phyloP scores from a whole-genome alignment of 2,329 filamentous ascomycete species.

The Fusarium nematophilum region DNA sequence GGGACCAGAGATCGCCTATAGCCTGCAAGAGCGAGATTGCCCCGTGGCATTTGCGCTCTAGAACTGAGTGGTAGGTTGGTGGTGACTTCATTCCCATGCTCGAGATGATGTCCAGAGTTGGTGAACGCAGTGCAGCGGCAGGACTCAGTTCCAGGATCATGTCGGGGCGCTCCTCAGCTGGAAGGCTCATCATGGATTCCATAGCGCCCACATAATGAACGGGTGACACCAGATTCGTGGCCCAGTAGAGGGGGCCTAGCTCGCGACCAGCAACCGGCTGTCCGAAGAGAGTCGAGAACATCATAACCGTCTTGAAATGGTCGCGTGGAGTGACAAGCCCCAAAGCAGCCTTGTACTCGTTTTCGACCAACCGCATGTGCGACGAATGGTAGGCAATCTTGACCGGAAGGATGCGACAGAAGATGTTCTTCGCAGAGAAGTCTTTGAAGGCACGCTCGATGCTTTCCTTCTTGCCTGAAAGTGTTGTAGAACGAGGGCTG shows the following conservation, averaged over 20 bases:
- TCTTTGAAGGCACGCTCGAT: slow-evolving; percentile 48
- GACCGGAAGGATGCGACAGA: slow-evolving; percentile 52
- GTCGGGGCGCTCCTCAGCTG: slow-evolving; percentile 45
- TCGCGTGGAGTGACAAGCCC: slow-evolving; percentile 32
- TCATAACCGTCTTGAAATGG: slow-evolving; percentile 35
- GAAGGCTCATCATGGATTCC: slow-evolving; percentile 46
- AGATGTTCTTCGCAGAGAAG: slow-evolving; percentile 47
- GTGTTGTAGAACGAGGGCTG: slow-evolving; percentile 55
- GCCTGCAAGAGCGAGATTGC: slow-evolving; percentile 44
- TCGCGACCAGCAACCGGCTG: slow-evolving; percentile 34
- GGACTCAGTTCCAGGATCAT: slow-evolving; percentile 58
- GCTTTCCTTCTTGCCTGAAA: slow-evolving; percentile 53
- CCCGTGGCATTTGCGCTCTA: slow-evolving; percentile 43
- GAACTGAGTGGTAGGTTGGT: slow-evolving; percentile 42
- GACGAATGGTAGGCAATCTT: slow-evolving; percentile 58
- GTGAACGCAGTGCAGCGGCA: slow-evolving; percentile 49
- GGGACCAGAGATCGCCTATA: slow-evolving; percentile 52
- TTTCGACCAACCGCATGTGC: slow-evolving; percentile 55
- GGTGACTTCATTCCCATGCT: slow-evolving; percentile 9
- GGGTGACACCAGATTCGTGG: slow-evolving; percentile 56
- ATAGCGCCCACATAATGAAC: slow-evolving; percentile 59
- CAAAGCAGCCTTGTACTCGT: slow-evolving; percentile 50
- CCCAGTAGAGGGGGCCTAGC: slow-evolving; percentile 57
- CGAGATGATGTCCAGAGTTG: slow-evolving; percentile 51
- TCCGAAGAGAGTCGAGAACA: slow-evolving; percentile 58